Base-by-base conservation (phyloP, 108 stramenopile species). In the Epipyxis sp. region DNA sequence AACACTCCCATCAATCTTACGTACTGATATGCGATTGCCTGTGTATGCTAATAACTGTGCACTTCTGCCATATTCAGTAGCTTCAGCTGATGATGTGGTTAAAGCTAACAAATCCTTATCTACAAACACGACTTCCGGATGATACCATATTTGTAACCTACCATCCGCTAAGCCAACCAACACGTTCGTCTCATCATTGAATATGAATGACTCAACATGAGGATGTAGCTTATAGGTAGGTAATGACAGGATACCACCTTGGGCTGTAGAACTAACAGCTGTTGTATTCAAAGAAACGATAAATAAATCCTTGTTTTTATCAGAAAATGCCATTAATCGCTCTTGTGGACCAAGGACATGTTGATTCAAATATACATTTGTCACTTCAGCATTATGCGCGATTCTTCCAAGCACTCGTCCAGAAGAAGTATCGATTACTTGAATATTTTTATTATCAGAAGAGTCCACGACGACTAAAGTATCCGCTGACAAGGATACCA, bases 1-100 rank as follows among this genome's bases (percentile, higher is more conserved):
- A 37, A 94, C 77, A 27, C 93, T 90, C 30, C 97, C 95, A 69
- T 92, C 92, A 1, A 92, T 92, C 0, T 92, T 89, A 20, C 77
- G 76, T 35, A 96, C 87, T 35, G 59, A 74, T 6, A 88, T 44
- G 30, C 59, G 78, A 32, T 65, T 27, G 2, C 43, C 77, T 30
- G 10, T 1, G 68, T 76, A 87, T 32, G 83, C 72, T 2, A 42
- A 35, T 58, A 87, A 58, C 30, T 42, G 40, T 1, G 86, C 59
- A 25, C 40, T 74, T 37, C 71, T 37, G 46, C 88, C 89, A 42
- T 86, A 86, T 58, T 76, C 87, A 1, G 80, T 40, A 40, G 67
- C 83, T 44, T 87, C 86, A 27, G n/a, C n/a, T 34, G 37, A n/a
- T 59, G 77, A 40, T 42, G 69, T 3, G 30, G 82, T 81, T 29